phyloP scores from a whole-genome alignment of 768 basidiomycete species.

The Podaxis pistillaris region DNA sequence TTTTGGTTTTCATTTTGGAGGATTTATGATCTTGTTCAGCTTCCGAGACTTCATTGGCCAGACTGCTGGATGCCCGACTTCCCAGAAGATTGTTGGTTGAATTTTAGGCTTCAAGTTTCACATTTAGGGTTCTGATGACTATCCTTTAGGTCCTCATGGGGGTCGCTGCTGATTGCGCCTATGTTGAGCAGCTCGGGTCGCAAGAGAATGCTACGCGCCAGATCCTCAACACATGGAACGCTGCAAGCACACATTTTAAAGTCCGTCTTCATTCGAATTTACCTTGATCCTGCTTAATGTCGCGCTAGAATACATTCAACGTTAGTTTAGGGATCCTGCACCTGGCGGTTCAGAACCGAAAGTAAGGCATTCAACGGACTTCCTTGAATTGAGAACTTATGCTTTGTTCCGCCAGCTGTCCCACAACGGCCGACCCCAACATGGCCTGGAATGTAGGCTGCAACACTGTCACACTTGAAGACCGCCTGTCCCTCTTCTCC shows the following conservation, averaged over 20 bases:
- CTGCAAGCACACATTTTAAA: constrained; percentile 73
- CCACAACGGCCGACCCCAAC: constrained; percentile 45
- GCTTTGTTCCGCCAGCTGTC: constrained; percentile 47
- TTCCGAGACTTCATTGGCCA: constrained; percentile 70
- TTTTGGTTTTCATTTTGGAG: constrained; percentile 7
- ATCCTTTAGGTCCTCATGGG: constrained; percentile 66
- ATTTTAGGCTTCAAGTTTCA: neutral
- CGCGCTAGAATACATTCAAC: constrained; percentile 68
- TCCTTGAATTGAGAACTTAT: neutral
- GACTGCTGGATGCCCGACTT: constrained; percentile 66
- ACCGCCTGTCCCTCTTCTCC: constrained; percentile 75
- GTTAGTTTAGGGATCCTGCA: constrained; percentile 82
- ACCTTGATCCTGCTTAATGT: constrained; percentile 5
- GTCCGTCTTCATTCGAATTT: constrained; percentile 26
- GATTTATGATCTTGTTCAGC: constrained; percentile 35
- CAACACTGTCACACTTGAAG: constrained; percentile 53
- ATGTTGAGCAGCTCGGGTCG: constrained; percentile 62
- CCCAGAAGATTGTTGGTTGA: constrained; percentile 61
- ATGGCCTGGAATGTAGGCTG: constrained; percentile 81
- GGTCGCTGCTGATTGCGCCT: constrained; percentile 85
- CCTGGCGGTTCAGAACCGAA: constrained; percentile 64
- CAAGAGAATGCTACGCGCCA: constrained; percentile 66
- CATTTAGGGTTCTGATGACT: constrained; percentile 6
- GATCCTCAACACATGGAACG: constrained; percentile 79
- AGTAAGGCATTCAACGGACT: constrained; percentile 29